phyloP scores from a whole-genome alignment of 2,329 filamentous ascomycete species.

The Arthrobotrys iridis region DNA sequence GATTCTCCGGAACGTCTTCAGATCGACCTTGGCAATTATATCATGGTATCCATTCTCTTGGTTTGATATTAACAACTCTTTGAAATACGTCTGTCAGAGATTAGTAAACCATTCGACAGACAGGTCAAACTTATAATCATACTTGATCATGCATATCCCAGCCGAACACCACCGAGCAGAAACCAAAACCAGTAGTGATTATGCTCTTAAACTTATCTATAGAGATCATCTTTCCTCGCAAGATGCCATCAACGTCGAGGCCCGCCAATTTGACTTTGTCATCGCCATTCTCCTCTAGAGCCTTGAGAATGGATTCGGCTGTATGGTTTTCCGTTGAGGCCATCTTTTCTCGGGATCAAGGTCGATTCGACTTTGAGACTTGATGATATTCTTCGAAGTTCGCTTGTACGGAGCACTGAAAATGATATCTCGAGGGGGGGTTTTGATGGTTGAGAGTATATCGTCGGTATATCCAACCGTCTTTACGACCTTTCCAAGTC shows the following conservation, averaged over 20 bases:
- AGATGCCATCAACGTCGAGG: slow-evolving; percentile 83
- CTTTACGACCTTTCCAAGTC: neutral
- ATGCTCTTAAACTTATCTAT: slow-evolving; percentile 93
- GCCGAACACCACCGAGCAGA: slow-evolving; percentile 93
- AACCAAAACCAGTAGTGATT: slow-evolving; percentile 83
- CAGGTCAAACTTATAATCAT: neutral
- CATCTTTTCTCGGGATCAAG: slow-evolving; percentile 12
- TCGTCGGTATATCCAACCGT: neutral
- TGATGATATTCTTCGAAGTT: neutral
- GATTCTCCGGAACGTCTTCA: slow-evolving; percentile 80
- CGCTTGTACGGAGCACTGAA: neutral
- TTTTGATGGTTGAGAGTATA: neutral
- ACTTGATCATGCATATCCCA: slow-evolving; percentile 93
- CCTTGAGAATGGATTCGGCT: slow-evolving; percentile 69
- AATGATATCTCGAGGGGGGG: neutral
- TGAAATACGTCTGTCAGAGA: slow-evolving; percentile 75
- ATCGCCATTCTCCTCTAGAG: slow-evolving; percentile 69
- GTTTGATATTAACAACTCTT: slow-evolving; percentile 86
- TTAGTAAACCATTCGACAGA: neutral
- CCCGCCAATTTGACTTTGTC: slow-evolving; percentile 91
- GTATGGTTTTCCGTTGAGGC: slow-evolving; percentile 62
- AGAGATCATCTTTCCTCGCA: slow-evolving; percentile 86
- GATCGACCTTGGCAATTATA: slow-evolving; percentile 81
- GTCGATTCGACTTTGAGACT: neutral
- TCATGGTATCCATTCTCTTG: slow-evolving; percentile 90